Evolutionary conservation across 2,329 filamentous ascomycete species (phyloP).

Genomic region (Fusarium subtropicale): DNA sequence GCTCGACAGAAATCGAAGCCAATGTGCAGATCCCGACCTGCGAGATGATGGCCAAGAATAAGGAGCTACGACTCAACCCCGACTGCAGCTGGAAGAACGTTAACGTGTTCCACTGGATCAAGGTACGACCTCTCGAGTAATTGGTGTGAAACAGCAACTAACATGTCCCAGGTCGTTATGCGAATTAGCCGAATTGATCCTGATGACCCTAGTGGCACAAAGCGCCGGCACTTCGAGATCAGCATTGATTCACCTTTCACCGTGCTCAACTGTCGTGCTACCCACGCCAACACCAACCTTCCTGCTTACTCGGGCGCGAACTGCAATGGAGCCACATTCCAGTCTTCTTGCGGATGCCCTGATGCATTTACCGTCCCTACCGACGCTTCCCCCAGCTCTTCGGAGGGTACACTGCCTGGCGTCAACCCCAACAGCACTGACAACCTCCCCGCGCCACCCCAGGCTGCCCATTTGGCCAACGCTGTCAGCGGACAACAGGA

Average conservation of each 20-base stretch:
- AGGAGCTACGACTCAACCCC: constrained; percentile 75
- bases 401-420: constrained; percentile 61
- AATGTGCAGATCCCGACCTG: constrained; percentile 93
- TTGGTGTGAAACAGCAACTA: neutral
- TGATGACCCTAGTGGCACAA: constrained; percentile 75
- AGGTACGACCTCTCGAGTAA: constrained; percentile 66
- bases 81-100: constrained; percentile 96
- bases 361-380: constrained; percentile 63
- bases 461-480: constrained; percentile 63
- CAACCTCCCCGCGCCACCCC: constrained; percentile 62
- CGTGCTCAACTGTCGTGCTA: constrained; percentile 92
- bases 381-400: constrained; percentile 76
- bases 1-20: constrained; percentile 93
- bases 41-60: constrained; percentile 82
- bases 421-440: constrained; percentile 51
- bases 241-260: constrained; percentile 97
- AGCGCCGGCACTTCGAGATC: constrained; percentile 92
- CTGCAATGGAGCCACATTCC: constrained; percentile 58
- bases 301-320: constrained; percentile 77
- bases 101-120: constrained; percentile 96
- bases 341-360: constrained; percentile 66
- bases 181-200: constrained; percentile 86
- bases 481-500: constrained; percentile 50
- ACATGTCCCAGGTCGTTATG: constrained; percentile 80
- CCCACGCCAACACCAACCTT: constrained; percentile 86